These are phyloP conservation scores for Pseudovirgaria hyperparasitica DNA, from an alignment of 2,329 filamentous ascomycete species.

Conservation along the genomic window DNA sequence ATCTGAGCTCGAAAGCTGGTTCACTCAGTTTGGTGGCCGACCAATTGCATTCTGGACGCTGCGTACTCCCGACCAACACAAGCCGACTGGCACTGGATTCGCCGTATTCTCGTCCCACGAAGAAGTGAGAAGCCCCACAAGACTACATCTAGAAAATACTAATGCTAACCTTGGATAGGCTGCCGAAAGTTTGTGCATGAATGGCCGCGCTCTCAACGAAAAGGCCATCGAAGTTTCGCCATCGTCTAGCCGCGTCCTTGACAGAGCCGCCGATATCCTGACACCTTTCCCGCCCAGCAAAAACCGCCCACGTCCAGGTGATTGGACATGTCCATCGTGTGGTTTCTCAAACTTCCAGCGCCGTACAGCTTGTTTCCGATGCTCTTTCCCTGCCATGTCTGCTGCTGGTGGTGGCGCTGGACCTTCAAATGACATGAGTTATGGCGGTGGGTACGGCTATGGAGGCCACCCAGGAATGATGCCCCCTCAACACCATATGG, in stretches of 20 bases:
- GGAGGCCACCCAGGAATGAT: conserved; percentile 52
- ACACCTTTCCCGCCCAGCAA: conserved; percentile 97
- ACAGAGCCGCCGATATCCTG: conserved; percentile 88
- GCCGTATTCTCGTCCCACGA: conserved; percentile 98
- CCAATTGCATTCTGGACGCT: conserved; percentile 99
- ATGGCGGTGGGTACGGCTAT: conserved; percentile 37
- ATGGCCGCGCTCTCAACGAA: conserved; percentile 92
- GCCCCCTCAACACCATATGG: conserved; percentile 55
- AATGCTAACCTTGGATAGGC: conserved; percentile 44
- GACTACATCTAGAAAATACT: too few relatives aligned
- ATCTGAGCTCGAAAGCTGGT: conserved; percentile 98
- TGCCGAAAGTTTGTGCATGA: conserved; percentile 97
- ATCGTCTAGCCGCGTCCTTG: conserved; percentile 90
- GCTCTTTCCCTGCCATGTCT: conserved; percentile 92
- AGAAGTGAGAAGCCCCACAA: conserved; percentile 59
- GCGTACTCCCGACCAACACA: conserved; percentile 94
- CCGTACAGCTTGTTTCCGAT: conserved; percentile 95
- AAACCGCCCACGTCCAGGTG: conserved; percentile 90
- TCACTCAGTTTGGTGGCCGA: conserved; percentile 93
- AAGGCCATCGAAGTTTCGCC: conserved; percentile 98
- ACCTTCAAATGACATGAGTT: conserved; percentile 57
- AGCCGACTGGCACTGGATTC: conserved; percentile 97
- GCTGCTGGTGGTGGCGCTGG: conserved; percentile 61
- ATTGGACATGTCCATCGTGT: conserved; percentile 98
- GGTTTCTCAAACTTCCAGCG: conserved; percentile 99